Evolutionary conservation across 768 basidiomycete genomes (phyloP).

Genomic region (Hemileccinum impolitum): DNA sequence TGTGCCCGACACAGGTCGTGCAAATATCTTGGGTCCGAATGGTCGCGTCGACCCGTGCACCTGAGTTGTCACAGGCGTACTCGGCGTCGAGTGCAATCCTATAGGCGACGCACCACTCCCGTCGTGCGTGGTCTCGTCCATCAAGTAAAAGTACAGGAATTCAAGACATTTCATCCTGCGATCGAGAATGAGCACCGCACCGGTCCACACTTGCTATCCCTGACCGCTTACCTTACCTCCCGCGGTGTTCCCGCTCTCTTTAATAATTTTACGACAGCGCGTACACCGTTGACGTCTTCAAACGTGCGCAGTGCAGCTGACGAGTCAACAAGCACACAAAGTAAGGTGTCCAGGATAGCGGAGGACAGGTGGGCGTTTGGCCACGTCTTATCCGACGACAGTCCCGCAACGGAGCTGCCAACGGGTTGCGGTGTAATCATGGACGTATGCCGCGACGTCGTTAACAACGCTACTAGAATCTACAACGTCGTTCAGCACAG

Average conservation of each 20-base stretch:
- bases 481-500: constrained; percentile 28
- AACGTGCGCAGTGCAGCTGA: constrained; percentile 71
- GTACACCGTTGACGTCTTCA: constrained; percentile 74
- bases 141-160: constrained; percentile 90
- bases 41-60: constrained; percentile 11
- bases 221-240: constrained; percentile 75
- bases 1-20: constrained; percentile 16
- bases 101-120: constrained; percentile 3
- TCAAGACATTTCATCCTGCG: constrained; percentile 93
- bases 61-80: constrained; percentile 31
- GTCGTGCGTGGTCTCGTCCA: constrained; percentile 63
- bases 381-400: constrained; percentile 22
- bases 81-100: constrained; percentile 32
- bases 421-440: constrained; percentile 19
- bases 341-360: constrained; percentile 74
- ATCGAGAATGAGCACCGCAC: constrained; percentile 2
- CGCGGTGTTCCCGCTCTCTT: constrained; percentile 85
- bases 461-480: constrained; percentile 70
- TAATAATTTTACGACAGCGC: constrained; percentile 79
- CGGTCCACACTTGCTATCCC: constrained; percentile 36
- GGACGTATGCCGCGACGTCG: constrained; percentile 63
- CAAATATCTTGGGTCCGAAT: constrained; percentile 25
- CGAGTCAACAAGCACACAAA: constrained; percentile 88
- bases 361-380: constrained; percentile 56
- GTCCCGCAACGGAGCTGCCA: background rate